Evolutionary conservation across 2,329 filamentous ascomycete genomes (phyloP).

Genomic region (Penicillium verrucosum): DNA sequence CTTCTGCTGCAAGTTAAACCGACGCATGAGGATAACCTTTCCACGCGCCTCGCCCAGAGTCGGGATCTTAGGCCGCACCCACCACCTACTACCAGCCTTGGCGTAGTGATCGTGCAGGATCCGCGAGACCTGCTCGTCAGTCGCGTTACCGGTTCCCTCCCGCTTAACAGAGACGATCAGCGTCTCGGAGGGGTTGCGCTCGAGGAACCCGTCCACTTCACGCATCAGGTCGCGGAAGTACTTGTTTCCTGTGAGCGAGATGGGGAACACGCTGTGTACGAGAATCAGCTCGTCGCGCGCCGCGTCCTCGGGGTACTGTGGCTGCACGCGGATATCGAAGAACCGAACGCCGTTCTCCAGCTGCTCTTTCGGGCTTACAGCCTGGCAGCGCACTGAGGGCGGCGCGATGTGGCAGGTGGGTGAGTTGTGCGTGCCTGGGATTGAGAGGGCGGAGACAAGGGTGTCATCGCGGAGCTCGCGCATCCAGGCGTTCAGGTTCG

Average conservation of each 20-base stretch:
- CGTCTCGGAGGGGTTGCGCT: constrained; percentile 73
- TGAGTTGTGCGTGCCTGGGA: constrained; percentile 94
- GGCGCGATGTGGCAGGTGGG: constrained; percentile 80
- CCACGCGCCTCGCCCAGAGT: constrained; percentile 74
- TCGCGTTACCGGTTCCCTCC: constrained; percentile 77
- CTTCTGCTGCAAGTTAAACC: constrained; percentile 64
- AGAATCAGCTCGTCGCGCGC: constrained; percentile 69
- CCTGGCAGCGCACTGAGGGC: constrained; percentile 90
- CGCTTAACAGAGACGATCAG: constrained; percentile 86
- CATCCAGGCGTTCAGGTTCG: constrained; percentile 77
- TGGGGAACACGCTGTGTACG: constrained; percentile 86
- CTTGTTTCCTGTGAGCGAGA: constrained; percentile 77
- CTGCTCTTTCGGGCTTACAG: constrained; percentile 71
- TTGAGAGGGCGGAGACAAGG: constrained; percentile 75
- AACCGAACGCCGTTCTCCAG: constrained; percentile 89
- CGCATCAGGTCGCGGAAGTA: constrained; percentile 71
- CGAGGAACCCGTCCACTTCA: constrained; percentile 71
- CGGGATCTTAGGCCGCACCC: constrained; percentile 72
- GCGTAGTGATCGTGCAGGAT: constrained; percentile 73
- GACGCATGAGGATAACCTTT: constrained; percentile 77
- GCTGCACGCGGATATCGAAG: constrained; percentile 83
- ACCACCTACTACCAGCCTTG: constrained; percentile 62
- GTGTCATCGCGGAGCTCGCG: constrained; percentile 65
- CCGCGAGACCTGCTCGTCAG: constrained; percentile 72
- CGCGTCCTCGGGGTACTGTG: constrained; percentile 54